Evolutionary conservation across 257 asterid species (phyloP).

Genomic region (Solanum appendiculatum): DNA sequence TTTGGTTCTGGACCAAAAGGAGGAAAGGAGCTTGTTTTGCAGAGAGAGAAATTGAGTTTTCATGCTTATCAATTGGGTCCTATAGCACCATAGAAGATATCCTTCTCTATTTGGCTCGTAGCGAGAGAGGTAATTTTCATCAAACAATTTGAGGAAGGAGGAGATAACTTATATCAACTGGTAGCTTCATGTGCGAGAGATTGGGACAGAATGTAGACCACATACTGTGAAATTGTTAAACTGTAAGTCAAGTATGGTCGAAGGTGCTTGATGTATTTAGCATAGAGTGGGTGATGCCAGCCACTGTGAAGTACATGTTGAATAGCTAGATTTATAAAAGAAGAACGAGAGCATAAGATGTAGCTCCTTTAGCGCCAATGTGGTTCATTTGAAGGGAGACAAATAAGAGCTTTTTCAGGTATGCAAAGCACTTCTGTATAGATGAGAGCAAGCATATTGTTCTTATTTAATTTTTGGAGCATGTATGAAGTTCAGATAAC

Average conservation of each 20-base stretch:
- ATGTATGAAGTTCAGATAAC: not conserved
- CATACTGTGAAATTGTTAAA: not conserved
- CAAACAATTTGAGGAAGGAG: not conserved
- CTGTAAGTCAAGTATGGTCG: not conserved
- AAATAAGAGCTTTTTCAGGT: not conserved
- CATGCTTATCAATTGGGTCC: not conserved
- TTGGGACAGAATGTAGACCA: not conserved
- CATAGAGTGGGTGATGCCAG: not conserved
- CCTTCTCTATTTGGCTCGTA: not conserved
- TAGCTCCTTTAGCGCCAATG: not conserved
- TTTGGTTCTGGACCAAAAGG: not conserved
- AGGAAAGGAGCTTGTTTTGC: not conserved
- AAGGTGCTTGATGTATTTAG: not conserved
- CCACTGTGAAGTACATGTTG: not conserved
- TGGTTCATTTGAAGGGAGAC: not conserved
- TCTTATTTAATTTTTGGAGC: not conserved
- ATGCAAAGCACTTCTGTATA: not conserved
- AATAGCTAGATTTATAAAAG: not conserved
- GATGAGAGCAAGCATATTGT: not conserved
- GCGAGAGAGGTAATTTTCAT: not conserved
- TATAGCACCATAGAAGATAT: not conserved
- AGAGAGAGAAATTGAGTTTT: not conserved
- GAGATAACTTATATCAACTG: not conserved
- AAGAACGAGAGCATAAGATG: not conserved
- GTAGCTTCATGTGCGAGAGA: not conserved